Conservation (phyloP, 805 yeast genomes). For the Candida michaelii region DNA sequence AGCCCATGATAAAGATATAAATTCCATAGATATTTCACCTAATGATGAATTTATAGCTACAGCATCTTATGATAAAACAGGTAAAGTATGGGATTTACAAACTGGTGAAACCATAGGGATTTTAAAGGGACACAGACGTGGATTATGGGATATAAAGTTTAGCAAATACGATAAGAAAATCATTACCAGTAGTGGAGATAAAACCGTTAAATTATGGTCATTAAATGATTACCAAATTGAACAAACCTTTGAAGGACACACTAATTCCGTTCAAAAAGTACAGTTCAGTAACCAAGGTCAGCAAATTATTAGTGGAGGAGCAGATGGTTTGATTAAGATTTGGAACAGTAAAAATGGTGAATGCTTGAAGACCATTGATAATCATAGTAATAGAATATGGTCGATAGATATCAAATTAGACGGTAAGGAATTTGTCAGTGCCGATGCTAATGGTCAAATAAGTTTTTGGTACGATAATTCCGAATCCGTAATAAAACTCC, state of each 20-base stretch:
- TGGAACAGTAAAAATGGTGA: slow-evolving; percentile 83
- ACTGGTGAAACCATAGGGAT: slow-evolving; percentile 87
- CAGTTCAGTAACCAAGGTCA: slow-evolving; percentile 64
- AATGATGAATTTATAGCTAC: slow-evolving; percentile 87
- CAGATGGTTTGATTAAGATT: slow-evolving; percentile 89
- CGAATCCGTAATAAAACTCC: slow-evolving; percentile 60
- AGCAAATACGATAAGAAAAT: slow-evolving; percentile 75
- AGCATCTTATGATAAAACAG: slow-evolving; percentile 91
- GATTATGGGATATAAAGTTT: slow-evolving; percentile 89
- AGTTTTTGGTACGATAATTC: slow-evolving; percentile 89
- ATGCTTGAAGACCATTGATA: slow-evolving; percentile 78
- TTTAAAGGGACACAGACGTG: slow-evolving; percentile 88
- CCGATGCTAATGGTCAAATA: slow-evolving; percentile 94
- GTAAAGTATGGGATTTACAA: slow-evolving; percentile 83
- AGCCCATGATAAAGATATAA: slow-evolving; percentile 96
- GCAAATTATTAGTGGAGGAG: slow-evolving; percentile 79
- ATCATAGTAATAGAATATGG: slow-evolving; percentile 95
- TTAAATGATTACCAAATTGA: slow-evolving; percentile 71
- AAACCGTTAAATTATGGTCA: slow-evolving; percentile 87
- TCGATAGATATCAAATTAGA: slow-evolving; percentile 67
- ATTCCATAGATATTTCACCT: slow-evolving; percentile 85
- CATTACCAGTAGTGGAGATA: slow-evolving; percentile 90
- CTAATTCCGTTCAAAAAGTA: slow-evolving; percentile 87
- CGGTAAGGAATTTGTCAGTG: slow-evolving; percentile 72
- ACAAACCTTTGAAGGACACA: slow-evolving; percentile 90